Evolutionary conservation across 1,139 yeast genomes (phyloP), one percentile per base, ranked within the genome.

Genomic region (Nakaseomyces sp.): DNA sequence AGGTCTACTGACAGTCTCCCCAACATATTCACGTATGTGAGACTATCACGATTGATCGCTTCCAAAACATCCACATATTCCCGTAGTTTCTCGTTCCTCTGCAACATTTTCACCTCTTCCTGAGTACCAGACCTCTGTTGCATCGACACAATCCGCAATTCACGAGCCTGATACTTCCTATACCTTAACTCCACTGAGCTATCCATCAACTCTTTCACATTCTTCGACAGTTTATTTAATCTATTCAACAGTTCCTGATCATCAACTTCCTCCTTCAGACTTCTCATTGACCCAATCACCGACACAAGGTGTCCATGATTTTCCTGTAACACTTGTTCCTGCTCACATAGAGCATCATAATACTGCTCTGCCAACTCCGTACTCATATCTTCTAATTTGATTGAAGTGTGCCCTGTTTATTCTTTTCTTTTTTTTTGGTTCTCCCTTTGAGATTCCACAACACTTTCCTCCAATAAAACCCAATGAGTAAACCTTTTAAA

Each of bases 341-440:
- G 51, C 38, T 56, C 60, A 48, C 58, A 56, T 13, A 59, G 46
- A 12, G 52, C 46, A 39, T 58, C 64, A 42, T 56, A 54, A 44
- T 52, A 57, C 13, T 46, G 36, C 26, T 45, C 47, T 15, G 43
- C 5, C 24, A 32, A 18, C 12, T 29, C 32, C 10, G 18, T 26
- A 26, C 29, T 29, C 32, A 29, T 15, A 20, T 16, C 20, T 37
- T 17, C 29, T 15, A 7, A 3, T 24, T 13, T n/a, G n/a, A n/a
- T n/a, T n/a, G n/a, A n/a, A n/a, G n/a, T n/a, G n/a, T n/a, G n/a
- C n/a, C n/a, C n/a, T n/a, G n/a, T n/a, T n/a, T n/a, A n/a, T n/a
- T n/a, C n/a, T n/a, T n/a, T n/a, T n/a, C n/a, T n/a, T n/a, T n/a
- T n/a, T n/a, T n/a, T n/a, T n/a, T n/a, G n/a, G n/a, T n/a, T n/a